Base-by-base conservation (phyloP, 352 stramenopile genomes). In the Globisporangium canariense region DNA sequence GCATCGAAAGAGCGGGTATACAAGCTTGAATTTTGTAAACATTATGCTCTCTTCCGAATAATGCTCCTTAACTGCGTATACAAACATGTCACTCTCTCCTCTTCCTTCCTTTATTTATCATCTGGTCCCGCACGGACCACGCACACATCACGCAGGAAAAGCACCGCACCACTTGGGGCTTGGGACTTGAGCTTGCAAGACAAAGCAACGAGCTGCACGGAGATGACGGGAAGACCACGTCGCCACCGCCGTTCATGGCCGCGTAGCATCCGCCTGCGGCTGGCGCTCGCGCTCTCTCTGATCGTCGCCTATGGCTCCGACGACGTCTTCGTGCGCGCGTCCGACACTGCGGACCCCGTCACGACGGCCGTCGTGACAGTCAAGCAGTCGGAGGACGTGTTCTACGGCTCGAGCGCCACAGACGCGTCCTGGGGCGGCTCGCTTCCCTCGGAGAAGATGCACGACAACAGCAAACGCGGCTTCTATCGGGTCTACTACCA, bases 401-500 rank as follows among this genome's bases (percentile, higher is more conserved):
- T 83, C 58, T 90, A 89, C 58, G 84, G 78, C 53, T 83, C 79
- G 11, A 83, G 68, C 53, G 69, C 78, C 3, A 58, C 50, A 11
- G 79, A 88, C 50, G 64, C 78, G 22, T 70, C 54, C 62, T 93
- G 84, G 81, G 81, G 79, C 22, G 80, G 72, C 18, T 60, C 58
- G 40, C 71, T 91, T 28, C 65, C 84, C 53, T 67, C 67, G 3
- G 78, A 91, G 65, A 78, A 81, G 65, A 67, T 84, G 38, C 69
- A 69, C 32, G 58, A 72, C 60, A 70, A 76, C 36, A 62, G 71
- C 36, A 74, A 66, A 11, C 76, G 81, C 45, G 69, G 65, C 36
- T 90, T 79, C 71, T 81, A 79, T 51, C 73, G 66, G 18, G 64
- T 88, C 43, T 65, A 82, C 30, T 91, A 87, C 67, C 79, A 75